Conservation (phyloP, 1,139 yeast species). For the Debaryomyces udenii region DNA sequence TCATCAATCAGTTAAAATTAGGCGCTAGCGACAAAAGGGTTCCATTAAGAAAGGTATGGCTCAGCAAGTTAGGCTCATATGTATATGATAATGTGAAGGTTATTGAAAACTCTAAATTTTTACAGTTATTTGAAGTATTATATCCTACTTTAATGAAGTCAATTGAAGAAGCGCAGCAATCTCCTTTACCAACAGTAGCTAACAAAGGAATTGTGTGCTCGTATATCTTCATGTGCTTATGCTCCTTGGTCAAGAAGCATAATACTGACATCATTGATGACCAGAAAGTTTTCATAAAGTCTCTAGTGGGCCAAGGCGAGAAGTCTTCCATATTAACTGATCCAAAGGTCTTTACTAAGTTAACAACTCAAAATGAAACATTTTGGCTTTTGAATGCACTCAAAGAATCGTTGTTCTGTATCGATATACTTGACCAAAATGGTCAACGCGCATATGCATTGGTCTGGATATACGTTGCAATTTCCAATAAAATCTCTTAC, state of each 20-base stretch:
- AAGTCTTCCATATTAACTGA: conserved; percentile 49
- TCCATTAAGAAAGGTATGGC: conserved; percentile 71
- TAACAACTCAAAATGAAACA: conserved; percentile 45
- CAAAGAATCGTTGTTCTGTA: conserved; percentile 17
- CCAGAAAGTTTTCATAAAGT: conserved; percentile 22
- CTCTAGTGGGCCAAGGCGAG: conserved; percentile 35
- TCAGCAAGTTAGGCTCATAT: conserved; percentile 48
- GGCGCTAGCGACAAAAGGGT: conserved; percentile 72
- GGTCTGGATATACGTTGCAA: conserved; percentile 48
- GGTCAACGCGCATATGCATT: conserved; percentile 23
- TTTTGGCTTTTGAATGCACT: conserved; percentile 57
- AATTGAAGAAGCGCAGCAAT: conserved; percentile 43
- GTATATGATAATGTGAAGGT: conserved; percentile 11
- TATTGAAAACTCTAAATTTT: conserved; percentile 5
- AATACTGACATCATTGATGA: conserved; percentile 13
- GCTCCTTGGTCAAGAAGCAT: conserved; percentile 7
- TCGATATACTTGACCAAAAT: conserved; percentile 13
- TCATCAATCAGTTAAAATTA: conserved; percentile 38
- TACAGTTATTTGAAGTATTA: conserved; percentile 22
- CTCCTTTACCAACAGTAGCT: conserved; percentile 54
- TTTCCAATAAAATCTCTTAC: conserved; percentile 41
- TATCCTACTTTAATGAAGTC: conserved; percentile 36
- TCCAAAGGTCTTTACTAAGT: conserved; percentile 52
- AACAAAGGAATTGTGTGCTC: conserved; percentile 54
- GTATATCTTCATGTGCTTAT: conserved; percentile 39